Evolutionary conservation across 2,329 filamentous ascomycete species (phyloP).

Genomic region (Whalleya microplaca): DNA sequence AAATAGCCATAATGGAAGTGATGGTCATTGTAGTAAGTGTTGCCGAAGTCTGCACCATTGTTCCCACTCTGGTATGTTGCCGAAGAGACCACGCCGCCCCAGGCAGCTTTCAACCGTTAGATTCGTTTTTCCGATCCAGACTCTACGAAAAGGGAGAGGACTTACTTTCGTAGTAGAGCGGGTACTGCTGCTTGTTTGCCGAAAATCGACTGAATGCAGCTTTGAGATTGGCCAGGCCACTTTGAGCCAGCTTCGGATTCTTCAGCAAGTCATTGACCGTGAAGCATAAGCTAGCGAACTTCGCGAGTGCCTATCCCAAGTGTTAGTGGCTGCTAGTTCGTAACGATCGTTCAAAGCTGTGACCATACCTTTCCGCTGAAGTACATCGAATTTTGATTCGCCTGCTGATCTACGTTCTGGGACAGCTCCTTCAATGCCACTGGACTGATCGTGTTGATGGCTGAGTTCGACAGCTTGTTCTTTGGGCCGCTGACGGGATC

Average conservation of each 20-base stretch:
- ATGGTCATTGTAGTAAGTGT: slow-evolving; percentile 80
- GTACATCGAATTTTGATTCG: slow-evolving; percentile 85
- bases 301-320: slow-evolving; percentile 63
- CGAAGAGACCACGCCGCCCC: slow-evolving; percentile 81
- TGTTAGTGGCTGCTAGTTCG: slow-evolving; percentile 15
- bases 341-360: neutral
- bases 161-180: slow-evolving; percentile 66
- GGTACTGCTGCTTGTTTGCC: slow-evolving; percentile 68
- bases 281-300: slow-evolving; percentile 73
- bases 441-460: slow-evolving; percentile 61
- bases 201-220: slow-evolving; percentile 67
- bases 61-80: slow-evolving; percentile 73
- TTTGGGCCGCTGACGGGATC: slow-evolving; percentile 55
- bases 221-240: slow-evolving; percentile 66
- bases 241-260: slow-evolving; percentile 59
- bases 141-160: slow-evolving; percentile 8
- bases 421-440: slow-evolving; percentile 74
- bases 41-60: slow-evolving; percentile 81
- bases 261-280: slow-evolving; percentile 66
- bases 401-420: slow-evolving; percentile 74
- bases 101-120: slow-evolving; percentile 52
- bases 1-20: slow-evolving; percentile 87
- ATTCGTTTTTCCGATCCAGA: neutral
- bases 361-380: slow-evolving; percentile 77
- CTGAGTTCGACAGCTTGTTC: slow-evolving; percentile 52